These are phyloP conservation scores for Neoboletus subvelutipes DNA, from an alignment of 768 basidiomycete species.

Conservation along the genomic window DNA sequence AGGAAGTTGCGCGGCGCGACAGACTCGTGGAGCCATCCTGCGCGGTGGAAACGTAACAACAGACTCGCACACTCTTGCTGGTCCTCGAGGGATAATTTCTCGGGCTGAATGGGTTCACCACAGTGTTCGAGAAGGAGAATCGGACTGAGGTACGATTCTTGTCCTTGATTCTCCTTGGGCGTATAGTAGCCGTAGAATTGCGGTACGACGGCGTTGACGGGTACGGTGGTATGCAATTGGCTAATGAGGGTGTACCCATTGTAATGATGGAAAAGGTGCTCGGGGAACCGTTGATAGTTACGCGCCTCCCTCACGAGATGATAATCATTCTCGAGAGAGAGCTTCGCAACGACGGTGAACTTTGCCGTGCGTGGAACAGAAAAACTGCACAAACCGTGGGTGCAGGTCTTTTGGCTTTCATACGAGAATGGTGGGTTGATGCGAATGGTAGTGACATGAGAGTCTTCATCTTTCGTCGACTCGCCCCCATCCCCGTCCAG, in stretches of 20 bases:
- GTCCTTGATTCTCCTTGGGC: slow-evolving; percentile 11
- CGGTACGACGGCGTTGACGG: slow-evolving; percentile 52
- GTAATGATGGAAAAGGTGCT: slow-evolving; percentile 29
- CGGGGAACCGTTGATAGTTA: slow-evolving; percentile 30
- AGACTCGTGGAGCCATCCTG: slow-evolving; percentile 42
- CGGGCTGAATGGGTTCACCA: slow-evolving; percentile 35
- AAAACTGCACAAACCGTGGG: not conserved
- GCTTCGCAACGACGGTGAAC: slow-evolving; percentile 44
- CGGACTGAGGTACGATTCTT: slow-evolving; percentile 31
- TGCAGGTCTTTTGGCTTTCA: slow-evolving; percentile 8
- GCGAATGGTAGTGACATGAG: slow-evolving; percentile 6
- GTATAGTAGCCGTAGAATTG: slow-evolving; percentile 66
- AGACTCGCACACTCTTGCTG: slow-evolving; percentile 41
- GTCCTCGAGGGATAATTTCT: slow-evolving; percentile 36
- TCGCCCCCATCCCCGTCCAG: not conserved
- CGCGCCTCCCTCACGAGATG: slow-evolving; percentile 36
- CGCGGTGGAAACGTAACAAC: slow-evolving; percentile 41
- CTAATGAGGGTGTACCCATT: slow-evolving; percentile 23
- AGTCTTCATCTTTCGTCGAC: no score
- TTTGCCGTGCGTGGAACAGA: slow-evolving; percentile 31
- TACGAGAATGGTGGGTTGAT: slow-evolving; percentile 17
- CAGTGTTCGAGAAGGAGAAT: slow-evolving; percentile 51
- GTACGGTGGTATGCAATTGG: slow-evolving; percentile 41
- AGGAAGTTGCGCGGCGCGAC: slow-evolving; percentile 44
- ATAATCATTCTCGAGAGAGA: slow-evolving; percentile 37